Base-by-base conservation (phyloP, 768 basidiomycete species). In the Phylloporus rhodoxanthus region DNA sequence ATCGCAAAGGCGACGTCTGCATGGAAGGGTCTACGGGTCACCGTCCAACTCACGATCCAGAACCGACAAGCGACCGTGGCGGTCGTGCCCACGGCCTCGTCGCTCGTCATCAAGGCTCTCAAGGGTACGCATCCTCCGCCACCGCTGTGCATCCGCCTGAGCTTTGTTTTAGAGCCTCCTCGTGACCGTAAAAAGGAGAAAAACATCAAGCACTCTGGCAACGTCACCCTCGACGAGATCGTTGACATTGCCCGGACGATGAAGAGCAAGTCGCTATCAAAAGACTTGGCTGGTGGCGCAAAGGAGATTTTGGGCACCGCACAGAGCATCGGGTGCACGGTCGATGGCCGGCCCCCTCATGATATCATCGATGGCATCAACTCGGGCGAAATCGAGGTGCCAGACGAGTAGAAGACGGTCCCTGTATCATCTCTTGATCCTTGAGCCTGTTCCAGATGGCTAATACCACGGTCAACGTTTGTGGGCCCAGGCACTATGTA, bases 151-250 rank as follows among this genome's bases (percentile, higher is more conserved):
- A 15, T 5, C 2, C 23, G 2, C 9, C 28, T 43, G 36, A 53
- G 25, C 10, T 51, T 37, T 13, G 47, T 47, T 63, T 4, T 68
- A 95, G 95, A 98, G 78, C 93, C 96, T 57, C 92, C 93, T 60
- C 91, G 96, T 65, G 96, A 99, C 76, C 87, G 96, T 58, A 99
- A 99, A 75, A 99, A 99, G 84, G 95, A 99, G 82, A 99, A 99
- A 81, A 99, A 98, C 81, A 96, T 99, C 77, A 97, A 97, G 73
- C 96, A 98, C 80, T 72, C 73, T 55, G 96, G 96, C 53, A 98
- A 97, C 77, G 79, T 99, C 57, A 65, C 92, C 49, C 77, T 97
- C 49, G 92, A 95, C 64, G 91, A 96, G 70, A 92, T 99, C 65
- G 72, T 89, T 67, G 86, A 92, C 57, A 94, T 97, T 70, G 94